Conservation (phyloP, 2,329 filamentous ascomycete genomes). For the Epichloe festucae region DNA sequence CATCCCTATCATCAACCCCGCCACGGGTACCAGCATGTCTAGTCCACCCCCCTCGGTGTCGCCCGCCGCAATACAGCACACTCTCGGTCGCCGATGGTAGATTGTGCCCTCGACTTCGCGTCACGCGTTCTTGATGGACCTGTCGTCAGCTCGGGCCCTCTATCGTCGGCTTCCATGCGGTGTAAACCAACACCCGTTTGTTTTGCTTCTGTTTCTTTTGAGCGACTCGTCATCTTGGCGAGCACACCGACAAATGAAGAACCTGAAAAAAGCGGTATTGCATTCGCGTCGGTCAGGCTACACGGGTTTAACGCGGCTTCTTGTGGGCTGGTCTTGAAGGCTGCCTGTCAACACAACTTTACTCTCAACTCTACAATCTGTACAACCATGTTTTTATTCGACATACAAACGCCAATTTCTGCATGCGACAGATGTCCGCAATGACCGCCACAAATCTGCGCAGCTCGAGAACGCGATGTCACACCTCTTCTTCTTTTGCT, state of each 20-base stretch:
- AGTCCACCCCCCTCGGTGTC: constrained; percentile 70
- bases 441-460: constrained; percentile 8
- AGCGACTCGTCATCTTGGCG: constrained; percentile 37
- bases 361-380: constrained; percentile 17
- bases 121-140: constrained; percentile 21
- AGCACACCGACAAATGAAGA: constrained; percentile 25
- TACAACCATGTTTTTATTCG: constrained; percentile 37
- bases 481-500: constrained; percentile 19
- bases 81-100: constrained; percentile 43
- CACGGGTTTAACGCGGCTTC: not conserved
- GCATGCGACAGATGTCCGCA: constrained; percentile 16
- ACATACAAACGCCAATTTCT: constrained; percentile 24
- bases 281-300: constrained; percentile 9
- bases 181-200: constrained; percentile 18
- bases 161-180: constrained; percentile 23
- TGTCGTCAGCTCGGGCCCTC: constrained; percentile 18
- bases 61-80: constrained; percentile 47
- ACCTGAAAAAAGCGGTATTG: constrained; percentile 26
- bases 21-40: constrained; percentile 74
- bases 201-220: constrained; percentile 7
- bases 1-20: constrained; percentile 95
- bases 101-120: constrained; percentile 7
- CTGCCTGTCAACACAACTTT: constrained; percentile 15
- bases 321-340: constrained; percentile 11
- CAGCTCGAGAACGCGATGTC: constrained; percentile 30